A percentile compares a stretch with the other conserved stretches of the same genome.
Conservation (phyloP, 306 rosid genomes). For the Rubus parviflorus region DNA sequence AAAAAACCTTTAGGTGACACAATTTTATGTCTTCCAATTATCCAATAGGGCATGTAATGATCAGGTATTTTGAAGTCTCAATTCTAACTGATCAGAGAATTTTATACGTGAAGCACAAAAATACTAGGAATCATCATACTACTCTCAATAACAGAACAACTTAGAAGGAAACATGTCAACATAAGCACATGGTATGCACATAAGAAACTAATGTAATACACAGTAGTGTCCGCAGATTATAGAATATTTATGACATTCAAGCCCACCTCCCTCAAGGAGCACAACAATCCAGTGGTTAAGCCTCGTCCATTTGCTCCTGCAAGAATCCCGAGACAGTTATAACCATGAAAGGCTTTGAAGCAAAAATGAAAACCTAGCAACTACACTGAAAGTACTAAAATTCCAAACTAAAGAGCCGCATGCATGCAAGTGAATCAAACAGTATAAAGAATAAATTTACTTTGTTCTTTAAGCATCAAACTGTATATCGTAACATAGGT, state of each 20-base stretch:
- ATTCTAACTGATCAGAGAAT: background rate
- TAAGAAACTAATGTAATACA: constrained; percentile 20
- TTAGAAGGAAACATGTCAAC: constrained; percentile 11
- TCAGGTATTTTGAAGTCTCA: background rate
- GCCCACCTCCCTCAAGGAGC: constrained; percentile 51
- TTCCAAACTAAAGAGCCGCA: background rate
- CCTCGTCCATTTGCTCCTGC: constrained; percentile 52
- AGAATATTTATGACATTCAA: constrained; percentile 41
- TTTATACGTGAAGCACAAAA: background rate
- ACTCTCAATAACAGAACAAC: constrained; percentile 9
- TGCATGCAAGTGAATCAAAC: background rate
- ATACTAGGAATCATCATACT: constrained; percentile 6
- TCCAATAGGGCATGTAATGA: background rate
- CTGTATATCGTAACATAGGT: background rate
- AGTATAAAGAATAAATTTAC: background rate
- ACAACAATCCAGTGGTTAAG: constrained; percentile 26
- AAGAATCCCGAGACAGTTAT: constrained; percentile 19
- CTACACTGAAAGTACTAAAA: background rate
- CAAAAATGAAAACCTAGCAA: background rate
- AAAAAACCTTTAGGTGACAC: background rate
- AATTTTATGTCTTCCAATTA: background rate
- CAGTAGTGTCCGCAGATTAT: constrained; percentile 17
- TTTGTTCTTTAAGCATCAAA: background rate
- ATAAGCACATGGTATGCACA: constrained; percentile 32
- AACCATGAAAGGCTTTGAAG: background rate